Conservation (phyloP, 805 yeast species). For the Pichia paraexigua region DNA sequence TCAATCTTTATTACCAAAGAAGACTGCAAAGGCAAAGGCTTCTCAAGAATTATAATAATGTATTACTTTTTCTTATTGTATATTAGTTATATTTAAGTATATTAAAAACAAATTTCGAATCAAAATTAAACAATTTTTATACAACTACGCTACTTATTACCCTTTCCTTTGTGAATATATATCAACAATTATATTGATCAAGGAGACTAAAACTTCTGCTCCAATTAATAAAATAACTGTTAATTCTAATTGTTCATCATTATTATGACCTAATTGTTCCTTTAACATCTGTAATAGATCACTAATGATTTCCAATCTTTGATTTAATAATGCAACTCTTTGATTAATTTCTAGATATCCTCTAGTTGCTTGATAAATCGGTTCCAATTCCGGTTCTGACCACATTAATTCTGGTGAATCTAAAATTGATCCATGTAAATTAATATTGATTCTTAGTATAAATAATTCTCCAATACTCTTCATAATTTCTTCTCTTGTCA, state of each 20-base stretch:
- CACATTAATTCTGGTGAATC: conserved; percentile 98
- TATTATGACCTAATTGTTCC: conserved; percentile 93
- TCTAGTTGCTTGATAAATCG: conserved; percentile 93
- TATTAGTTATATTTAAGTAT: conserved; percentile 3
- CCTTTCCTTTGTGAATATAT: conserved; percentile 17
- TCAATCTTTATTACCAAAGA: conserved; percentile 73
- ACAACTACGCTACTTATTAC: neutral
- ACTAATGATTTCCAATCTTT: conserved; percentile 85
- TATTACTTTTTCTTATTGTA: conserved; percentile 1
- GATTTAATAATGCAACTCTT: conserved; percentile 81
- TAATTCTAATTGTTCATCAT: conserved; percentile 85
- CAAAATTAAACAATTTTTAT: neutral
- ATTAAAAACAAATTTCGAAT: neutral
- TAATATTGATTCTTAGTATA: conserved; percentile 74
- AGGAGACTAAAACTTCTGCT: conserved; percentile 83
- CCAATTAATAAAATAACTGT: conserved; percentile 87
- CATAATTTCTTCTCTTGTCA: conserved; percentile 94
- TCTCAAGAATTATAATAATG: conserved; percentile 46
- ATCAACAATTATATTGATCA: conserved; percentile 59
- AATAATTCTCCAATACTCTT: conserved; percentile 94
- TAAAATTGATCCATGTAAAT: conserved; percentile 77
- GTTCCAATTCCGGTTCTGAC: conserved; percentile 97
- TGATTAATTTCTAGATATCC: conserved; percentile 94
- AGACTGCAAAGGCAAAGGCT: conserved; percentile 46
- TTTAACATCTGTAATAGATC: conserved; percentile 93